Evolutionary conservation across 495 filamentous ascomycete species (phyloP), one percentile per base, ranked within the genome.

Genomic region (Penicillium riverlandense): DNA sequence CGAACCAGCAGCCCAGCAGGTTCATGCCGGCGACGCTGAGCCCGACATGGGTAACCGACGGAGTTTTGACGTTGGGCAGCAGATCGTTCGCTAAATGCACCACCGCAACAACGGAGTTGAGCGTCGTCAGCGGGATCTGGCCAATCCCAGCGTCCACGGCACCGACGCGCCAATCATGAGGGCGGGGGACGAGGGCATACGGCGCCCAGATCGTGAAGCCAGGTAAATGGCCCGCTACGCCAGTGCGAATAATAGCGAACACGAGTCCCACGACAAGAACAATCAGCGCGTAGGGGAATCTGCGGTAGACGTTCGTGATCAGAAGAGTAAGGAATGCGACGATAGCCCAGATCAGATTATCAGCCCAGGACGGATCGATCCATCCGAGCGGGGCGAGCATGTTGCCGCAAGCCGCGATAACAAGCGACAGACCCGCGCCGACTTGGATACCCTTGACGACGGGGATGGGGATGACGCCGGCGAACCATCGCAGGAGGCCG

Each of bases 401-500:
- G 43, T 72, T 71, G 3, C 66, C 58, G n/a, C 84, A 84, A 7
- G 87, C 84, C 15, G 85, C 83, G 41, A 91, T 78, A 35, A 86
- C 71, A 10, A 97, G 75, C 10, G 80, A 83, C 16, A 97, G 66
- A 0, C 89, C 91, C 4, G 91, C 90, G 16, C 90, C 91, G 37
- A 95, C 79, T 63, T 97, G 91, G 54, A 97, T 95, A 9, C 91
- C 91, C 57, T 92, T 95, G 43, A 97, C 78, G 4, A 97, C 81
- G 4, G 89, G 87, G 12, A 86, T 76, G 1, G 91, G 91, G 16
- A 95, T 84, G 7, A 77, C 70, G n/a, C 69, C 58, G 7, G 81
- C 76, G 44, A 86, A 80, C 75, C 80, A 84, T 37, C 66, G 69
- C 7, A 96, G 66, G 8, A 90, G 63, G 10, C 90, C 84, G 0